Conservation (phyloP, 345 rosid species). For the Excoecaria cochinchinensis region DNA sequence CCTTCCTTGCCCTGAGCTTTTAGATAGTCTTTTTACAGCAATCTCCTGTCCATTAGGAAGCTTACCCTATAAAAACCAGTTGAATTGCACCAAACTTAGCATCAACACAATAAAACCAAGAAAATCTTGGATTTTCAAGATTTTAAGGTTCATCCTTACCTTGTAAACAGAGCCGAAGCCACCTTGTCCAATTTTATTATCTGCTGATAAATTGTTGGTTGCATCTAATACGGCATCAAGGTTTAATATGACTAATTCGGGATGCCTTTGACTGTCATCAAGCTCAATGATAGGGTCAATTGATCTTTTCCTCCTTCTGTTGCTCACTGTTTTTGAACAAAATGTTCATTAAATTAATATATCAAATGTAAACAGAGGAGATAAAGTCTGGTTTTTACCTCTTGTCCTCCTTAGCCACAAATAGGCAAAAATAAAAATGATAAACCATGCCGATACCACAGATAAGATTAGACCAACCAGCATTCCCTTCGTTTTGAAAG, state of each 20-base stretch:
- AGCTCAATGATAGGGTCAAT: background rate
- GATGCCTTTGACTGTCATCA: background rate
- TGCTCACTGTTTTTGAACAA: background rate
- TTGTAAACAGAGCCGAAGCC: slow-evolving; percentile 41
- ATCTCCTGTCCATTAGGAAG: background rate
- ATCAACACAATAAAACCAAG: too few relatives aligned
- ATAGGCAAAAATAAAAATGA: background rate
- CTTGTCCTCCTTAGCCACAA: background rate
- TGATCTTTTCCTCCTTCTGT: background rate
- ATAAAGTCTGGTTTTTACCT: background rate
- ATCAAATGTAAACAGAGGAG: background rate
- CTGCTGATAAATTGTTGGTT: slow-evolving; percentile 29
- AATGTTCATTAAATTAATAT: too few relatives aligned
- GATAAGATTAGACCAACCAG: background rate
- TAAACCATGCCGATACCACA: background rate
- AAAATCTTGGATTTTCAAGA: too few relatives aligned
- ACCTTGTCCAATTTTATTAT: slow-evolving; percentile 35
- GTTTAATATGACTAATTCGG: slow-evolving; percentile 5
- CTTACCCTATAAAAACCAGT: background rate
- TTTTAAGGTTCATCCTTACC: slow-evolving; percentile 14
- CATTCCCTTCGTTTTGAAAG: background rate
- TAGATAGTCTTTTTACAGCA: background rate
- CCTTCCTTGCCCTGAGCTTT: background rate
- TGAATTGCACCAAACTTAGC: too few relatives aligned
- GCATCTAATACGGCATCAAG: slow-evolving; percentile 20